These are phyloP conservation scores for Backusella liffmaniae DNA, from an alignment of 192 early-diverging fungal genomes.

Conservation along the genomic window DNA sequence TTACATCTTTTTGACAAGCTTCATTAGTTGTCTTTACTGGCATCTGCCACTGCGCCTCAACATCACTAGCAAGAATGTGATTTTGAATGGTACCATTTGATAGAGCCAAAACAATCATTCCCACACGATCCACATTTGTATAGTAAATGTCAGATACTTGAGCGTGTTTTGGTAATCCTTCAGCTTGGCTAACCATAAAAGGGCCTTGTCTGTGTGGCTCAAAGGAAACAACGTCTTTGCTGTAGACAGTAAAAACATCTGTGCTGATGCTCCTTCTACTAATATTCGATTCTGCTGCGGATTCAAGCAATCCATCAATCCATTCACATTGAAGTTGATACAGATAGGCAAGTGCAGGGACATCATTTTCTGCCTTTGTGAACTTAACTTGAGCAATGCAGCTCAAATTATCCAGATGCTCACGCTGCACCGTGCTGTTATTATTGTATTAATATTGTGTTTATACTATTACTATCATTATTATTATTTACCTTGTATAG, in stretches of 20 bases:
- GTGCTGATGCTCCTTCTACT: constrained; percentile 19
- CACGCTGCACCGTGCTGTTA: constrained; percentile 26
- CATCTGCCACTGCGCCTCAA: constrained; percentile 39
- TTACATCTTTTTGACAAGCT: constrained; percentile 13
- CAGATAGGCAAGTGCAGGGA: neutral
- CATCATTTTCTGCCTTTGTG: neutral
- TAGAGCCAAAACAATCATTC: constrained; percentile 57
- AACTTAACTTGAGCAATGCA: neutral
- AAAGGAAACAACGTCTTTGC: neutral
- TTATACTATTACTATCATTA: neutral
- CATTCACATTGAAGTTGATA: constrained; percentile 44
- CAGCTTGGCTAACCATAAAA: constrained; percentile 39
- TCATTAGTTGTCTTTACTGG: neutral
- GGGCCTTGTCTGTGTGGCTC: constrained; percentile 48
- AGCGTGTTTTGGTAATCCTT: constrained; percentile 1
- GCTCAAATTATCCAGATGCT: constrained; percentile 16
- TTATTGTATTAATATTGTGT: neutral
- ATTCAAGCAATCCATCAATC: constrained; percentile 42
- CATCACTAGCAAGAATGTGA: constrained; percentile 54
- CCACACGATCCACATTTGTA: constrained; percentile 42
- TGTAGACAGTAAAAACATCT: constrained; percentile 14
- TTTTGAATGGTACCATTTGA: constrained; percentile 62
- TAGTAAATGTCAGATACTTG: constrained; percentile 47
- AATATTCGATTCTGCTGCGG: constrained; percentile 23
- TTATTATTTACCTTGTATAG: constrained; percentile 46